phyloP scores from a whole-genome alignment of 2,329 filamentous ascomycete genomes.

The Xylariaceae sp. region DNA sequence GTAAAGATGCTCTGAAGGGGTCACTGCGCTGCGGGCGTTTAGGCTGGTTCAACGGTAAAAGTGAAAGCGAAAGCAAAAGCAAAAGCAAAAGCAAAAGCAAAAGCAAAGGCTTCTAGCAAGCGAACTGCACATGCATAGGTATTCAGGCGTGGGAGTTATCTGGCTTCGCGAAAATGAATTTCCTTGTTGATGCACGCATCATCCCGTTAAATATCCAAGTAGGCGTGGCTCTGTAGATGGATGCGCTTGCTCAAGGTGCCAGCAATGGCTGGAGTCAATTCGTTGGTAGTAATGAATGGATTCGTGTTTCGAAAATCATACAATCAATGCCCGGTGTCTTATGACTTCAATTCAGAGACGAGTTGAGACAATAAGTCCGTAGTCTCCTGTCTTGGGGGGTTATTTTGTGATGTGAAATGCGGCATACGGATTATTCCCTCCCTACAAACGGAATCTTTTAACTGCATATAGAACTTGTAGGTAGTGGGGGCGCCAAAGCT shows the following conservation, averaged over 20 bases:
- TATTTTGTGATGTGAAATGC: too few relatives aligned
- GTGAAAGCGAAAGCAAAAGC: not conserved
- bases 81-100: too few relatives aligned
- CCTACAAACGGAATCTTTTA: too few relatives aligned
- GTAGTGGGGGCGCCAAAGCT: too few relatives aligned
- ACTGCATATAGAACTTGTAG: too few relatives aligned
- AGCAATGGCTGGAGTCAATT: conserved; percentile 1
- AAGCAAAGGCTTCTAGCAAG: conserved; percentile 22
- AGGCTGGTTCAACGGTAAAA: conserved; percentile 12
- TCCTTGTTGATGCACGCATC: conserved; percentile 2
- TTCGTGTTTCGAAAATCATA: not conserved
- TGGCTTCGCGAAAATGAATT: conserved; percentile 8
- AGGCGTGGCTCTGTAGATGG: conserved; percentile 2
- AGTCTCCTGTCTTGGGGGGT: too few relatives aligned
- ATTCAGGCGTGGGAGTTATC: conserved; percentile 1
- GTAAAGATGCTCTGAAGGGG: conserved; percentile 17
- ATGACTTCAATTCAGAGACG: not conserved
- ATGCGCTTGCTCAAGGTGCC: not conserved
- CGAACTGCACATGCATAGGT: conserved; percentile 14
- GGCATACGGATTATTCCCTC: too few relatives aligned
- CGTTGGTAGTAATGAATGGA: conserved; percentile 15
- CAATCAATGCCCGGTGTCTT: not conserved
- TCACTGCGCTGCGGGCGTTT: conserved; percentile 4
- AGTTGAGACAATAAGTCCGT: too few relatives aligned
- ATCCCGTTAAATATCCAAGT: not conserved